These are phyloP conservation scores for Cardamine resedifolia DNA, from an alignment of 345 rosid genomes.

Conservation along the genomic window DNA sequence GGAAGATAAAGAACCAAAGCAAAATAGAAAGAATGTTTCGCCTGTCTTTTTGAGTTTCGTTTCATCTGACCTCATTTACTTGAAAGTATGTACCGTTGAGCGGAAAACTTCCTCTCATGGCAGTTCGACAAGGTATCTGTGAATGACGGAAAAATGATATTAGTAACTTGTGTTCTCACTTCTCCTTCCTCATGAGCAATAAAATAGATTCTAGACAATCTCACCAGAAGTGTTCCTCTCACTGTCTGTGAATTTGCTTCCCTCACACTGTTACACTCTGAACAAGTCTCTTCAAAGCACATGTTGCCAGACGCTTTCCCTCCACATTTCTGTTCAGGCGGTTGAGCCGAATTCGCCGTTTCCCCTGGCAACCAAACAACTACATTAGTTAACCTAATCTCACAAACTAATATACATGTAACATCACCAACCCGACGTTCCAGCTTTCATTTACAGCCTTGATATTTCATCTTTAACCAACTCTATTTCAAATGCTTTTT, in stretches of 20 bases:
- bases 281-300: conserved; percentile 69
- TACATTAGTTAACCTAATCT: conserved; percentile 1
- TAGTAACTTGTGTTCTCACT: conserved; percentile 7
- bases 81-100: conserved; percentile 94
- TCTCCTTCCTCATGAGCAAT: conserved; percentile 8
- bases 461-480: not conserved
- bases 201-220: conserved; percentile 34
- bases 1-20: not conserved
- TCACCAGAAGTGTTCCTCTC: conserved; percentile 87
- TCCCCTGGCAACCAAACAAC: conserved; percentile 57
- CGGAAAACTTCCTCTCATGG: conserved; percentile 95
- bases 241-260: conserved; percentile 74
- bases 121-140: conserved; percentile 95
- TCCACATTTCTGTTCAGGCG: conserved; percentile 53
- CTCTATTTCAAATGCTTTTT: conserved; percentile 12
- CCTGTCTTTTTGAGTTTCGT: not conserved
- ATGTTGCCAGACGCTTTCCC: conserved; percentile 50
- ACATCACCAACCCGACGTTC: not conserved
- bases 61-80: conserved; percentile 71
- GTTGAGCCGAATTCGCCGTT: conserved; percentile 71
- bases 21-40: not conserved
- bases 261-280: conserved; percentile 66
- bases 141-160: conserved; percentile 27
- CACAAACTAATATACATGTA: not conserved
- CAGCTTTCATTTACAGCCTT: conserved; percentile 12